phyloP scores from a whole-genome alignment of 2,329 filamentous ascomycete genomes.

The Apiospora pterosperma region DNA sequence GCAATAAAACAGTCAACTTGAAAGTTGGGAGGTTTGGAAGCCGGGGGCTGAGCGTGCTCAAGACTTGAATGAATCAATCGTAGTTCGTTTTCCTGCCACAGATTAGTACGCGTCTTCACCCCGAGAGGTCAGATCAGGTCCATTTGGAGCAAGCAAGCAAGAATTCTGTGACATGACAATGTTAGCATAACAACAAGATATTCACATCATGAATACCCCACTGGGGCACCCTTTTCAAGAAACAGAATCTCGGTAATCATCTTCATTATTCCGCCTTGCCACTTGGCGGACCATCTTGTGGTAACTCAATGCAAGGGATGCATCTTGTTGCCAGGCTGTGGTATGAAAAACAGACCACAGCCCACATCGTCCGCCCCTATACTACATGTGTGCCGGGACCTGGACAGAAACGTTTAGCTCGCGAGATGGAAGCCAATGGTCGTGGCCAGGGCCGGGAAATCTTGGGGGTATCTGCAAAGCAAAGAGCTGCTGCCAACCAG shows the following conservation, averaged over 20 bases:
- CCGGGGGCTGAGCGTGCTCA: background rate
- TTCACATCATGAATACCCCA: background rate
- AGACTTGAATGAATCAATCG: background rate
- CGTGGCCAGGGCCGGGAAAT: background rate
- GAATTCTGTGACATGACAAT: background rate
- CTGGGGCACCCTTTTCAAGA: background rate
- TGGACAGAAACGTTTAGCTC: background rate
- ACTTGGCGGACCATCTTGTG: background rate
- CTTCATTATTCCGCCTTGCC: background rate
- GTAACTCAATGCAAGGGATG: background rate
- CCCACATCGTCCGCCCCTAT: constrained; percentile 11
- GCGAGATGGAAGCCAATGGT: background rate
- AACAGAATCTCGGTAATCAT: background rate
- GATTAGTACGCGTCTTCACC: background rate
- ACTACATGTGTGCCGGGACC: constrained; percentile 16
- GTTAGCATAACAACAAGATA: background rate
- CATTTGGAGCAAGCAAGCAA: background rate
- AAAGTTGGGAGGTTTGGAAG: constrained; percentile 7
- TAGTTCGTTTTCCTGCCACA: background rate
- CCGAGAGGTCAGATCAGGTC: background rate
- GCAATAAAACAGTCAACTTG: constrained; percentile 20
- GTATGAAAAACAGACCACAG: constrained; percentile 16
- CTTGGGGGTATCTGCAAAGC: constrained; percentile 11
- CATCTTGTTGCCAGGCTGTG: constrained; percentile 7
- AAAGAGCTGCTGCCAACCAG: background rate